Evolutionary conservation across 2,329 filamentous ascomycete genomes (phyloP), one percentile per base, ranked within the genome.

Genomic region (Beauveria pseudobassiana): DNA sequence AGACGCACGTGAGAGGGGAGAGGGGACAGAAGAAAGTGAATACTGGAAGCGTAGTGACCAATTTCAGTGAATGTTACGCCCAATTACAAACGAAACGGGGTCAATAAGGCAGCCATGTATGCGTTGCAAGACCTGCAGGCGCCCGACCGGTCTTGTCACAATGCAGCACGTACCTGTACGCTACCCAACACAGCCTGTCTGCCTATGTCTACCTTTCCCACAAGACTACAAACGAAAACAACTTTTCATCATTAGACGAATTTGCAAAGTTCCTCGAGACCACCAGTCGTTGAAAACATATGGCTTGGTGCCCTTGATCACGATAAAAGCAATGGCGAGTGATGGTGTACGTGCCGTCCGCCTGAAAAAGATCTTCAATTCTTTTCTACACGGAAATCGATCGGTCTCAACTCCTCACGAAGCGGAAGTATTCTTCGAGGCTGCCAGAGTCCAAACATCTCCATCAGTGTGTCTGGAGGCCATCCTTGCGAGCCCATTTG

Each of bases 351-450:
- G 28, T 28, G 50, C 49, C 22, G 20, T 54, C n/a, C 67, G 65
- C 18, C 63, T 67, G 3, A 50, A 54, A 18, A 65, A 63, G 20
- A 43, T 58, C 9, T 67, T 67, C 40, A 22, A 51, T 20, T 59
- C 63, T 2, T 62, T 67, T 49, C 50, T 66, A 22, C 50, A 63
- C 16, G 66, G 66, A 2, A 58, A 48, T 1, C 61, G 55, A 22
- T 16, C 30, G 12, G 54, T 67, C 26, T 43, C 26, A 3, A 64
- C 40, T 16, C 12, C 58, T 12, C 52, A 61, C 4, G 66, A 68
- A 16, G 71, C 71, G 1, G 65, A 64, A 8, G 57, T 71, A 8
- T 74, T 72, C 34, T 46, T 73, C 1, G 65, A 72, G 34, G 69
- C 69, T 3, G 63, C 65, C 6, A 65, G 64, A 6, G 43, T 52